Conservation (phyloP, 768 basidiomycete species). For the Suillus tomentosus region DNA sequence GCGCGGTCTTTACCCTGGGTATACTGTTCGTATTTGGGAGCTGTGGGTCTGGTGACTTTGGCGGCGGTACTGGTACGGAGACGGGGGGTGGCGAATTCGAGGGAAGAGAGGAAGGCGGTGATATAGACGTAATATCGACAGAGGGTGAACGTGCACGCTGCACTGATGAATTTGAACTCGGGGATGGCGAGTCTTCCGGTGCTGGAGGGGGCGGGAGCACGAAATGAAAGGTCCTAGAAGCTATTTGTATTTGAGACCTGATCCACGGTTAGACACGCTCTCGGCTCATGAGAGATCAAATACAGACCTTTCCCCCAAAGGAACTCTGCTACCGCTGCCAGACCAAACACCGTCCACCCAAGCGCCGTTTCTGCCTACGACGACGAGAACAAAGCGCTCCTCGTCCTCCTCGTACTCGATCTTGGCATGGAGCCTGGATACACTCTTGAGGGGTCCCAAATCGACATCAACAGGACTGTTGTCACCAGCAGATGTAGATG, state of each 20-base stretch:
- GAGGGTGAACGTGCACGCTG: slow-evolving; percentile 75
- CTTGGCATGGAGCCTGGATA: slow-evolving; percentile 94
- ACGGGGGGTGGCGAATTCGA: slow-evolving; percentile 72
- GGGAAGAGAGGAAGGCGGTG: slow-evolving; percentile 79
- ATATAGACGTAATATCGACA: slow-evolving; percentile 79
- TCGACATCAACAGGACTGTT: slow-evolving; percentile 79
- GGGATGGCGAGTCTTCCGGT: slow-evolving; percentile 80
- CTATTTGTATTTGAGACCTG: slow-evolving; percentile 96
- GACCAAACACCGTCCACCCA: slow-evolving; percentile 99
- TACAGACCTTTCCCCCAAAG: slow-evolving; percentile 78
- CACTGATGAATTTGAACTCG: slow-evolving; percentile 73
- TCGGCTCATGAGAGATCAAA: background rate
- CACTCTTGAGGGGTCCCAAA: slow-evolving; percentile 94
- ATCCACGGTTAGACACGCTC: slow-evolving; percentile 18
- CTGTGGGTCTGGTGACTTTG: slow-evolving; percentile 53
- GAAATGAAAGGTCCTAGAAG: slow-evolving; percentile 95
- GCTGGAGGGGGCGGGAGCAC: slow-evolving; percentile 87
- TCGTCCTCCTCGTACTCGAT: slow-evolving; percentile 93
- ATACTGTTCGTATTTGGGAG: slow-evolving; percentile 67
- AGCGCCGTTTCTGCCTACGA: slow-evolving; percentile 95
- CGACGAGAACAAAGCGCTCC: slow-evolving; percentile 85
- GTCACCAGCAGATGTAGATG: slow-evolving; percentile 52
- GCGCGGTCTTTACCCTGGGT: slow-evolving; percentile 45
- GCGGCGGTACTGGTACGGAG: slow-evolving; percentile 42
- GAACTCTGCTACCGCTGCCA: slow-evolving; percentile 83